Evolutionary conservation across 1,284 basidiomycete species (phyloP).

Genomic region (Rhodotorula sp.): DNA sequence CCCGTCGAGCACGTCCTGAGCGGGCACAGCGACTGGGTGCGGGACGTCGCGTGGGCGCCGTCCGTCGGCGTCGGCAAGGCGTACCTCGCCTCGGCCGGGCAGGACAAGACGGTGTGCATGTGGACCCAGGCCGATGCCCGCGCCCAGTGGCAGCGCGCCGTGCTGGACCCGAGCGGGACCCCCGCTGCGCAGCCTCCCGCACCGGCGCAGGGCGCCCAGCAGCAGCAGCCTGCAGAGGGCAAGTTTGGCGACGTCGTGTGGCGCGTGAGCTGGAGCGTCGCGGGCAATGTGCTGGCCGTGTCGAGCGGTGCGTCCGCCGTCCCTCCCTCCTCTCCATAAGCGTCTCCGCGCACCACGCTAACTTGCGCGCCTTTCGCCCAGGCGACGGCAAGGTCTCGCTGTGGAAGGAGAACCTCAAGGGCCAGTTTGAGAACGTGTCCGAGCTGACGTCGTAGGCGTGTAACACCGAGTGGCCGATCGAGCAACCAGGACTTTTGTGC

Average conservation of each 20-base stretch:
- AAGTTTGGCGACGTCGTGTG: constrained; percentile 95
- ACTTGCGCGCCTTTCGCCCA: background rate
- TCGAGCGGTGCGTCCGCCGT: constrained; percentile 68
- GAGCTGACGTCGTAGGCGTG: constrained; percentile 22
- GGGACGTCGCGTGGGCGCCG: constrained; percentile 96
- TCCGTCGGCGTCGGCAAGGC: constrained; percentile 91
- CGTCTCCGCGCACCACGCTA: too few relatives aligned
- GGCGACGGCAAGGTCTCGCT: constrained; percentile 91
- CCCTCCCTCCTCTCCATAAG: background rate
- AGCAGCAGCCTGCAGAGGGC: constrained; percentile 45
- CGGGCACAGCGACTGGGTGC: constrained; percentile 95
- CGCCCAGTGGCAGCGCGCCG: constrained; percentile 79
- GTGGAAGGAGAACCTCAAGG: constrained; percentile 97
- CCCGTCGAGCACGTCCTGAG: constrained; percentile 66
- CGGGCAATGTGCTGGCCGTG: constrained; percentile 93
- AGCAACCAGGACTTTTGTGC: background rate
- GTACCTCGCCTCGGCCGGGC: constrained; percentile 93
- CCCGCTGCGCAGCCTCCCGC: constrained; percentile 2
- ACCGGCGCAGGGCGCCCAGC: background rate
- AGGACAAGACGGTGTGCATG: constrained; percentile 90
- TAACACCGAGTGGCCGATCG: too few relatives aligned
- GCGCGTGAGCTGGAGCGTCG: constrained; percentile 95
- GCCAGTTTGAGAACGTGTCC: constrained; percentile 93
- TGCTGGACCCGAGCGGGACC: constrained; percentile 67
- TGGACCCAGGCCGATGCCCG: constrained; percentile 85